Evolutionary conservation across 192 early-diverging fungal genomes (phyloP), one percentile per base, ranked within the genome.

Genomic region (Backusella sp.): DNA sequence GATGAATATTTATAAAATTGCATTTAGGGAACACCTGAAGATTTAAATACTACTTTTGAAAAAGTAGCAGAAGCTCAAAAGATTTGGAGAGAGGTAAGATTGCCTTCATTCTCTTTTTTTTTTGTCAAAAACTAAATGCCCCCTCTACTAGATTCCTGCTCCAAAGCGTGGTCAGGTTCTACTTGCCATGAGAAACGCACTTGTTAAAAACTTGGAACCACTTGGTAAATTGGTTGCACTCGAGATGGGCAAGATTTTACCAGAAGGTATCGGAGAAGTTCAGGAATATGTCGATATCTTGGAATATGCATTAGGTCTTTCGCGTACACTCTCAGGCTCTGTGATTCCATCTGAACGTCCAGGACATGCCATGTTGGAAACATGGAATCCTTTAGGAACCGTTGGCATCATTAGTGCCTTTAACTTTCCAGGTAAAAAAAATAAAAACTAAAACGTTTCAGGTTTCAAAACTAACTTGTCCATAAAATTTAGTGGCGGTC

Each of bases 221-320:
- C 87, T 98, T 46, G 97, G 95, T n/a, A 87, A 85, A 26, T 86
- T 98, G 21, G 94, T 98, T 11, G 84, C 95, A 14, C 82, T 97
- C 53, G 96, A 98, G 84, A 95, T 98, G 90, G 97, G 97, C 77
- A 98, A 98, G 86, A 96, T 98, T 73, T 73, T 92, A 70, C 89
- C 95, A 15, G 97, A 98, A 82, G 97, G 96, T 32, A 84, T 95
- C 26, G 96, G 97, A 44, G 97, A 98, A 77, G 91, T 98, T 37
- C 97, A 98, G 78, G 97, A 98, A 85, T 98, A 96, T 86, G 91
- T 98, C 75, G 97, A 98, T 81, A 91, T 98, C 68, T 90, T 92
- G 32, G 97, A 98, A 76, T 96, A 92, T 69, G 95, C 97, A 15
- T 82, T 96, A 5, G 97, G 97, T 28, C 86, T 98, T 6, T 89